Evolutionary conservation across 2,329 filamentous ascomycete genomes (phyloP), one percentile per base, ranked within the genome.

Genomic region (Hymenoscyphus fructigenus): DNA sequence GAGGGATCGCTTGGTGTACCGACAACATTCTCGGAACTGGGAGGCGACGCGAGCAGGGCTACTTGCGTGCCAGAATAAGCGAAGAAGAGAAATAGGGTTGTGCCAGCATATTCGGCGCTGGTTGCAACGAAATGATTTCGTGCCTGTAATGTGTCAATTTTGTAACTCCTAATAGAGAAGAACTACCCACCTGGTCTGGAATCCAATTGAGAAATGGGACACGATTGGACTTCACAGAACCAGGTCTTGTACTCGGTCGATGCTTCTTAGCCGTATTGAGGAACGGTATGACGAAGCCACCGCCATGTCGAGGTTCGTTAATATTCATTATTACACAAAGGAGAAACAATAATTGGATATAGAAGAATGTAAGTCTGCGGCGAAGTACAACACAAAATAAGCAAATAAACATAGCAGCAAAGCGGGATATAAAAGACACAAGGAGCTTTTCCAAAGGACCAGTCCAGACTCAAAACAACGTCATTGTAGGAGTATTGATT

Each of bases 1-100:
- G 74, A 72, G 6, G 79, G 76, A 14, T 79, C 76, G 2, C 76
- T 73, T 12, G 75, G 77, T 59, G 77, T 76, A 0, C 81, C 80
- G 0, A 80, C 81, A 0, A 78, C 79, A 56, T 69, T 73, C 7
- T 68, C 61, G 5, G 36, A 65, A 29, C 60, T 70, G 0, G 70
- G 66, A n/a, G 72, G 67, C 10, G 75, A 72, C 57, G 76, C 60
- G 5, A 67, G 60, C 1, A 69, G 60, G 28, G 68, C 67, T 12
- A 70, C 68, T 62, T 70, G 67, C 7, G 74, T 66, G 44, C 72
- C 64, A 57, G 73, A 67, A 50, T 75, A 66, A 59, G 74, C 47
- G 70, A 75, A 69, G 64, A 72, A 61, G 62, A 73, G 67, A 57
- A 73, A 74, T 57, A 77, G 63, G 10, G 64, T 68, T 15, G 69